These are phyloP conservation scores for Gryganskiella cystojenkinii DNA, from an alignment of 192 early-diverging fungal species.

Conservation along the genomic window DNA sequence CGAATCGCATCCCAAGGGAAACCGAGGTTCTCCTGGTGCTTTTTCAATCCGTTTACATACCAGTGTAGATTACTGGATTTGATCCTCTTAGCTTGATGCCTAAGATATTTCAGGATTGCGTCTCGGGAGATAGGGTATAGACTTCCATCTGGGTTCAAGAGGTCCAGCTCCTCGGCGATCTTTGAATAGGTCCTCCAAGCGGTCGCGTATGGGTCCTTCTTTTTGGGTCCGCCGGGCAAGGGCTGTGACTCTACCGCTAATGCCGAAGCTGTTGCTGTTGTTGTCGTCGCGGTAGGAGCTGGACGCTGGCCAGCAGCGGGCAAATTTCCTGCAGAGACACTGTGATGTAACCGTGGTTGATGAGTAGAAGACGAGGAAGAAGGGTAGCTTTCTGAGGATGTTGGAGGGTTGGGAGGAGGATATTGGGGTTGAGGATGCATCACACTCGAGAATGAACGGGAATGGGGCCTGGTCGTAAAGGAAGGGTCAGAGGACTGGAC, in stretches of 20 bases:
- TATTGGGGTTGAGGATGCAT: conserved; percentile 30
- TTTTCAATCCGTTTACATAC: conserved; percentile 53
- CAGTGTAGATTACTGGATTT: conserved; percentile 52
- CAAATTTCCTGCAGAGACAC: conserved; percentile 32
- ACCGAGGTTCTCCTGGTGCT: conserved; percentile 48
- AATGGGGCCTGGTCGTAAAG: conserved; percentile 24
- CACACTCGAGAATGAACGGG: conserved; percentile 29
- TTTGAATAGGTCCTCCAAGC: conserved; percentile 51
- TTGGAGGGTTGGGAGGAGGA: neutral
- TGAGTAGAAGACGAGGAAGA: neutral
- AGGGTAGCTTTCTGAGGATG: neutral
- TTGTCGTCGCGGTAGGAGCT: neutral
- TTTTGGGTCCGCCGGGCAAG: conserved; percentile 26
- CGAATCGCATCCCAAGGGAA: conserved; percentile 48
- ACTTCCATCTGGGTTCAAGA: conserved; percentile 43
- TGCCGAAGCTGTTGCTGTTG: neutral
- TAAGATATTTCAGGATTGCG: conserved; percentile 46
- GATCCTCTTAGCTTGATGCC: conserved; percentile 46
- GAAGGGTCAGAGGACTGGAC: conserved; percentile 34
- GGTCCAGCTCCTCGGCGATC: conserved; percentile 45
- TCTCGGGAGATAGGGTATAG: conserved; percentile 49
- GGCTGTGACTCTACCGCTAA: no score
- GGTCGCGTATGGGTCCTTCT: conserved; percentile 50
- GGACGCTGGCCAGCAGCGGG: conserved; percentile 12
- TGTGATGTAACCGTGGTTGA: conserved; percentile 37